These are phyloP conservation scores for Solanum pimpinellifolium DNA, from an alignment of 257 asterid species.

Conservation along the genomic window DNA sequence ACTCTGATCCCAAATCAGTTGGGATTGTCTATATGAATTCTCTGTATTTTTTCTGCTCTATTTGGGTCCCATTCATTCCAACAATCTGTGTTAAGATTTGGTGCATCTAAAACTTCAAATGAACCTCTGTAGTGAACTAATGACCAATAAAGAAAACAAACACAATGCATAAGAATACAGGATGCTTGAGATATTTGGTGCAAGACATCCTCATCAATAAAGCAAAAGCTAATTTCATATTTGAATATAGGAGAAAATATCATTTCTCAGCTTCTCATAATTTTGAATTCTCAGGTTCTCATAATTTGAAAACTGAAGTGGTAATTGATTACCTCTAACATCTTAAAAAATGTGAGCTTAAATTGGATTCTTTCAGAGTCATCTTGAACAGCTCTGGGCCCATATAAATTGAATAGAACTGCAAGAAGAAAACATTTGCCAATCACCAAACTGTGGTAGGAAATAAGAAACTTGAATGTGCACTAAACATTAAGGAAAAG, in stretches of 20 bases:
- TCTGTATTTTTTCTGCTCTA: not conserved
- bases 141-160: not conserved
- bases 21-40: not conserved
- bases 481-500: not conserved
- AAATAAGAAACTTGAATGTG: not conserved
- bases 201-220: not conserved
- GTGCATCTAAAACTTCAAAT: not conserved
- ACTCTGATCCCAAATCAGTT: not conserved
- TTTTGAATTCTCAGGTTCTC: not conserved
- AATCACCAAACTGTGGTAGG: not conserved
- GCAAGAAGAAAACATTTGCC: constrained; percentile 13
- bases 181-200: not conserved
- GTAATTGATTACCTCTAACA: constrained; percentile 53
- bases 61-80: not conserved
- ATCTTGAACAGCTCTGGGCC: constrained; percentile 79
- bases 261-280: not conserved
- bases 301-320: not conserved
- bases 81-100: not conserved
- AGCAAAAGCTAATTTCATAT: not conserved
- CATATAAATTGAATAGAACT: constrained; percentile 91
- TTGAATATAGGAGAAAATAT: not conserved
- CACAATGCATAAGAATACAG: not conserved
- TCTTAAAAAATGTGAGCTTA: constrained; percentile 53
- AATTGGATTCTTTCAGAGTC: constrained; percentile 70
- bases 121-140: not conserved